Base-by-base conservation (phyloP, 2,329 filamentous ascomycete genomes). In the Sphaerostilbella broomeana region DNA sequence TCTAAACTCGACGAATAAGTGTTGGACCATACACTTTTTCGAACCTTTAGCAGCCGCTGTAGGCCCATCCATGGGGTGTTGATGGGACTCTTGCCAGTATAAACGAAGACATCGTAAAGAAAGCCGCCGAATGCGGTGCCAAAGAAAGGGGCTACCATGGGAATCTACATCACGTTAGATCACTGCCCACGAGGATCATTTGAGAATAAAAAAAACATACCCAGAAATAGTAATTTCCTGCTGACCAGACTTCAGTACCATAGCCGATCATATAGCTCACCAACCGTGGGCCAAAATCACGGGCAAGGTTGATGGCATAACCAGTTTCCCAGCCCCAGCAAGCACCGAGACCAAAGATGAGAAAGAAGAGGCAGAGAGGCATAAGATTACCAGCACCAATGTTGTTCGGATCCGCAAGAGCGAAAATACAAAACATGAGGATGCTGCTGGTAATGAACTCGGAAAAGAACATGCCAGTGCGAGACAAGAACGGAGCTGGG, bases 271-370 rank as follows among this genome's bases (percentile, higher is more conserved):
- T 73, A 53, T 78, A 83, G 1, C 75, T 74, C 46, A 83, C 74
- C 29, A 86, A 58, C 9, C 82, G 67, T 8, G 81, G 81, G 1
- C 80, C 79, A 53, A 86, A 83, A 47, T 87, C 83, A 58, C 83
- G 71, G 24, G 81, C 82, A 28, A 84, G 59, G 52, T 86, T 86
- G 48, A 86, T 84, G 12, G 81, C 82, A 59, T 84, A 87, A 25
- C 83, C 81, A 1, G 82, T 87, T 57, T 86, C 75, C 79, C 79
- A 86, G 6, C 83, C 83, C 51, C 84, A 86, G 54, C 79, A 82
- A 21, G 79, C 77, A 13, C 81, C 81, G 16, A 86, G 77, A 6
- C 81, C 82, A 53, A 86, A 86, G 46, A 86, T 78, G 33, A 86
- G 64, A 60, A 86, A 85, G 61, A 85, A 83, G 5, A 86, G 60